A percentile compares a stretch with the other conserved stretches of the same genome.
Evolutionary conservation across 768 basidiomycete species (phyloP).

Genomic region (Lactarius evosmus): DNA sequence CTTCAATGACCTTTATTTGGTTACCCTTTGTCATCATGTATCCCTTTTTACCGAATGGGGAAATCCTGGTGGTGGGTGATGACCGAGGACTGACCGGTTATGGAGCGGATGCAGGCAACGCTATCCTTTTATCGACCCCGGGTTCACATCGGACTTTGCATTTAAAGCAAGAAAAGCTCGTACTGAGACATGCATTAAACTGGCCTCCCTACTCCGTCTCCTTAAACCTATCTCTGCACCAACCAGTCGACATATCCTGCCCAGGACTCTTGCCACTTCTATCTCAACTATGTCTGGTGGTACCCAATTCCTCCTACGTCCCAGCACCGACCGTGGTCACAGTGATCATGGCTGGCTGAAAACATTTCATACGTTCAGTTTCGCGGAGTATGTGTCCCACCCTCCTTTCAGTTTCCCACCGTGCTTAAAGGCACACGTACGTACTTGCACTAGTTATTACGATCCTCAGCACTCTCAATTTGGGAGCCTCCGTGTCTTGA

Average conservation of each 20-base stretch:
- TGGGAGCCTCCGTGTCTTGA: conserved; percentile 82
- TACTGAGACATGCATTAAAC: neutral
- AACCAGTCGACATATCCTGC: neutral
- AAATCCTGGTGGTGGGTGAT: neutral
- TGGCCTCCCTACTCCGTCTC: conserved; percentile 1
- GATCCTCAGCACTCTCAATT: conserved; percentile 36
- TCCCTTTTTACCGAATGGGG: neutral
- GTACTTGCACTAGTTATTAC: conserved; percentile 2
- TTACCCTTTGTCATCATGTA: neutral
- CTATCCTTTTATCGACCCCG: neutral
- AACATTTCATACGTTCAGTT: conserved; percentile 71
- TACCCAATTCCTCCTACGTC: conserved; percentile 37
- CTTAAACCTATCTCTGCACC: neutral
- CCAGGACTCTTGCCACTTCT: neutral
- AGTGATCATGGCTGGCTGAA: conserved; percentile 58
- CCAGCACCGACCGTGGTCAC: conserved; percentile 43
- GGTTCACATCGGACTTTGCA: conserved; percentile 3
- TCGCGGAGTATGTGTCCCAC: conserved; percentile 45
- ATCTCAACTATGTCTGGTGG: conserved; percentile 1
- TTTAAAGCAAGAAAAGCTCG: neutral
- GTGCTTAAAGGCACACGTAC: neutral
- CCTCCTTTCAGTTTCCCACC: neutral
- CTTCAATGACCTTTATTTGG: too few species aligned
- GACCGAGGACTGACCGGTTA: neutral
- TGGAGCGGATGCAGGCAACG: neutral